Percentiles rank a stretch among this genome's conserved stretches.
phyloP scores from a whole-genome alignment of 495 filamentous ascomycete species.

The Aspergillus ostianus region DNA sequence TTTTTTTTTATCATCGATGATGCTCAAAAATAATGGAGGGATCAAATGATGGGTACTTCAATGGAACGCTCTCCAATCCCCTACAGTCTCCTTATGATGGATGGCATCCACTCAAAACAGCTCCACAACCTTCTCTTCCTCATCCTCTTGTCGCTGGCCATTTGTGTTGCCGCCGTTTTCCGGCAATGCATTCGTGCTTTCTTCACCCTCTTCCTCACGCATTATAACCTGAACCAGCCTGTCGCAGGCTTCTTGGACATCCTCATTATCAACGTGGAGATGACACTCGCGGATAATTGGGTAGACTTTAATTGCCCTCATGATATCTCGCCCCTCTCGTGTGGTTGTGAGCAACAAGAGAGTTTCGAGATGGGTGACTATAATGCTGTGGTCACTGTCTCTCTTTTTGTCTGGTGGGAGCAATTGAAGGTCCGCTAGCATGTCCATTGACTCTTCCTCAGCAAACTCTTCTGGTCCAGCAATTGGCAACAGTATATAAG shows the following conservation, averaged over 20 bases:
- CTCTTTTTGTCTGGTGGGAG: slow-evolving; percentile 83
- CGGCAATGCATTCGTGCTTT: slow-evolving; percentile 18
- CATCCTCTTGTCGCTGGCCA: slow-evolving; percentile 24
- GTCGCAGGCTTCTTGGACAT: slow-evolving; percentile 81
- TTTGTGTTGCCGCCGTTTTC: neutral
- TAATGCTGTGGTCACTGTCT: slow-evolving; percentile 69
- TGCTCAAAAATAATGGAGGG: no score
- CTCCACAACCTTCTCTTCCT: slow-evolving; percentile 37
- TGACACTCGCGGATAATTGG: slow-evolving; percentile 87
- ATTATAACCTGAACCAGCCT: slow-evolving; percentile 88
- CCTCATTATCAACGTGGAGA: slow-evolving; percentile 73
- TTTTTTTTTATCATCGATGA: no score
- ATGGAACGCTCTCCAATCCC: no score
- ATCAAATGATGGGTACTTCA: no score
- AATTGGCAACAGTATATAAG: slow-evolving; percentile 77
- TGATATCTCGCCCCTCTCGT: slow-evolving; percentile 64
- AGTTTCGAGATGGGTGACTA: slow-evolving; percentile 86
- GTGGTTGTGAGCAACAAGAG: slow-evolving; percentile 80
- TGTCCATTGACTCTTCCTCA: slow-evolving; percentile 68
- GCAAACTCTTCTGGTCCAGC: slow-evolving; percentile 56
- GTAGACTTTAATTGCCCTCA: slow-evolving; percentile 80
- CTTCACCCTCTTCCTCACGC: slow-evolving; percentile 63
- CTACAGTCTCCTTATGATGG: no score
- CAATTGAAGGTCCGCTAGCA: slow-evolving; percentile 85
- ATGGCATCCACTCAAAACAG: slow-evolving; percentile 17